Evolutionary conservation across 169 alveolate species (phyloP), one percentile per base, ranked within the genome.

Genomic region (Plasmodium relictum): DNA sequence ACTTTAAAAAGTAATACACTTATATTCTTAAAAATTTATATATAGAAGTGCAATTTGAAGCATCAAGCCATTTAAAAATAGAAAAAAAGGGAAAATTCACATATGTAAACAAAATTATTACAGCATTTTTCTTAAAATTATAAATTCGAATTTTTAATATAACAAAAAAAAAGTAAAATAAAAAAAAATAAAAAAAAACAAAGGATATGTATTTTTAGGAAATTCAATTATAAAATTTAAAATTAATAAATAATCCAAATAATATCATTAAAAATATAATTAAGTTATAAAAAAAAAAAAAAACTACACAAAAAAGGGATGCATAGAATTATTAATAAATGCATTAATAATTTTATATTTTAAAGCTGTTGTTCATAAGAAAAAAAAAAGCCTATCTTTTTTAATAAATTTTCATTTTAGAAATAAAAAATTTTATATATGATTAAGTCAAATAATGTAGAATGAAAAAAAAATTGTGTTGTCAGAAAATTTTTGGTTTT

Each of bases 301-400:
- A 68, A 68, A 18, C 61, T 42, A 26, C 18, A 73, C n/a, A 56
- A 73, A 73, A 73, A 58, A 58, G 71, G 71, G 44, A 73, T 14
- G 73, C 39, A 16, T 7, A 73, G 42, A 39, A 73, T 24, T 24
- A 63, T 68, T 68, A 65, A 65, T 26, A 7, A 24, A 48, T 58
- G 56, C 41, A 16, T 26, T n/a, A 63, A 58, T 73, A 70, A n/a
- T n/a, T 16, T 70, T 50, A 26, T 54, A 56, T 73, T 73, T 73
- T 73, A 73, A 56, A 73, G 88, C 88, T 58, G 71, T 58, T 73
- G 73, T 59, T 73, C 88, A 73, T 73, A 56, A 48, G 37, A 37
- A 73, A 73, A 73, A 70, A 70, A 70, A 70, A 73, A 73, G 71
- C 87, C 69, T 31, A 73, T 56, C 87, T 24, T 73, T 52, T 56